Evolutionary conservation across 192 early-diverging fungal species (phyloP).

Genomic region (Podila clonocystis): DNA sequence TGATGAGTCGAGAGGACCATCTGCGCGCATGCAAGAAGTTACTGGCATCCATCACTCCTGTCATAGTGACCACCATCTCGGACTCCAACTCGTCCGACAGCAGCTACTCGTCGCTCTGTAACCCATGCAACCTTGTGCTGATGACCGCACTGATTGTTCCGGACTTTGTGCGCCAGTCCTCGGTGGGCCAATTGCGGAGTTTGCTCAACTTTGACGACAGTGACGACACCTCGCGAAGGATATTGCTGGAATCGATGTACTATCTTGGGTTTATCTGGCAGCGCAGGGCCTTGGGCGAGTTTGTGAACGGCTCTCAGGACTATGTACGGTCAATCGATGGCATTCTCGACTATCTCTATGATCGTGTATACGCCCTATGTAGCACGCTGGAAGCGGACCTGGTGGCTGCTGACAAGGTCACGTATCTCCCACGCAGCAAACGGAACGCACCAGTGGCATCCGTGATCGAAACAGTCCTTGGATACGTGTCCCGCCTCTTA

Average conservation of each 20-base stretch:
- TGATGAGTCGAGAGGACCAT: not conserved
- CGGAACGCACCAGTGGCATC: constrained; percentile 2
- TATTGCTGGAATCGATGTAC: constrained; percentile 21
- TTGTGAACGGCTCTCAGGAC: not conserved
- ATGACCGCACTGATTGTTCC: constrained; percentile 23
- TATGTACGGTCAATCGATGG: not conserved
- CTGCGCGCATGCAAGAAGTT: constrained; percentile 32
- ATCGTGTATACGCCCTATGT: constrained; percentile 7
- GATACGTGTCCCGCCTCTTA: constrained; percentile 24
- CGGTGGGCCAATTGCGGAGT: constrained; percentile 24
- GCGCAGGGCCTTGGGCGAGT: not conserved
- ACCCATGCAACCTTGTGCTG: constrained; percentile 28
- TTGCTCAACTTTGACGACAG: constrained; percentile 26
- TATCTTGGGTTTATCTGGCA: constrained; percentile 34
- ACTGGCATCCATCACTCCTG: constrained; percentile 8
- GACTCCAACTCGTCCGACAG: constrained; percentile 1
- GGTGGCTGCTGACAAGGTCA: not conserved
- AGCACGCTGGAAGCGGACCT: constrained; percentile 6
- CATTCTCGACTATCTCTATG: constrained; percentile 24
- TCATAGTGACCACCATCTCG: not conserved
- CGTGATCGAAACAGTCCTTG: constrained; percentile 6
- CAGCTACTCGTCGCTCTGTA: constrained; percentile 36
- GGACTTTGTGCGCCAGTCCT: constrained; percentile 21
- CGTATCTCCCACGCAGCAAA: not conserved
- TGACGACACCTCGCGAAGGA: constrained; percentile 14